A percentile compares a stretch with the other conserved stretches of the same genome.
Conservation (phyloP, 805 yeast species). For the Metschnikowia cubensis region DNA sequence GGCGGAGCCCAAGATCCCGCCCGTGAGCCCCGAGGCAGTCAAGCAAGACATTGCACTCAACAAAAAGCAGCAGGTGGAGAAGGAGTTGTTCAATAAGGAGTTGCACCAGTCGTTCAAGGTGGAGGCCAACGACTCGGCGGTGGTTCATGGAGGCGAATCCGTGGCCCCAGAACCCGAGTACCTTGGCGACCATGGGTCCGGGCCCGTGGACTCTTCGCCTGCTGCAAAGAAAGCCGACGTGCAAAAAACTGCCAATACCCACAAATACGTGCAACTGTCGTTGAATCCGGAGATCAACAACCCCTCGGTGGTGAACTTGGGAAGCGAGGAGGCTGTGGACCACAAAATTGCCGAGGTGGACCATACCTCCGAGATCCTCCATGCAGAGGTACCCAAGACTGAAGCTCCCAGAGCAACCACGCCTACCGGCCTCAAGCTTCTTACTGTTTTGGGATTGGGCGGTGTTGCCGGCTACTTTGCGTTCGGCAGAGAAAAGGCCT, state of each 20-base stretch:
- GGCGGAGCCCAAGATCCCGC: constrained; percentile 40
- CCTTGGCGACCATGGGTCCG: constrained; percentile 35
- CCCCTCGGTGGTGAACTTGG: constrained; percentile 32
- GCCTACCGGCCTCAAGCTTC: constrained; percentile 8
- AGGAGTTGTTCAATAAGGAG: constrained; percentile 35
- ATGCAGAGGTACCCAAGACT: constrained; percentile 13
- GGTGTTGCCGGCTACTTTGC: constrained; percentile 17
- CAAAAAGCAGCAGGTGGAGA: constrained; percentile 35
- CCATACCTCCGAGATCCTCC: constrained; percentile 34
- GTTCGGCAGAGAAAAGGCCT: constrained; percentile 6
- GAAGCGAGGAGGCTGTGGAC: constrained; percentile 30
- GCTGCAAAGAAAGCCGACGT: constrained; percentile 12
- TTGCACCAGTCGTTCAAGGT: constrained; percentile 35
- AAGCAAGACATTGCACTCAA: constrained; percentile 46
- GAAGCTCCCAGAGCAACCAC: constrained; percentile 4
- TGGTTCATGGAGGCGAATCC: constrained; percentile 41
- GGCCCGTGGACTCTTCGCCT: constrained; percentile 31
- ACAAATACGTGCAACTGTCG: constrained; percentile 39
- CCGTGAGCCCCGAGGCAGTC: constrained; percentile 45
- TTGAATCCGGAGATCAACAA: constrained; percentile 39
- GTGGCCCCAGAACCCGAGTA: constrained; percentile 37
- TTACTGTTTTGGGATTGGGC: constrained; percentile 18
- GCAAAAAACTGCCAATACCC: constrained; percentile 34
- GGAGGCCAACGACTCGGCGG: constrained; percentile 41
- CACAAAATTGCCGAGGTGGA: constrained; percentile 32